Evolutionary conservation across 1,284 basidiomycete genomes (phyloP), one percentile per base, ranked within the genome.

Genomic region (Chalciporus piperatoides): DNA sequence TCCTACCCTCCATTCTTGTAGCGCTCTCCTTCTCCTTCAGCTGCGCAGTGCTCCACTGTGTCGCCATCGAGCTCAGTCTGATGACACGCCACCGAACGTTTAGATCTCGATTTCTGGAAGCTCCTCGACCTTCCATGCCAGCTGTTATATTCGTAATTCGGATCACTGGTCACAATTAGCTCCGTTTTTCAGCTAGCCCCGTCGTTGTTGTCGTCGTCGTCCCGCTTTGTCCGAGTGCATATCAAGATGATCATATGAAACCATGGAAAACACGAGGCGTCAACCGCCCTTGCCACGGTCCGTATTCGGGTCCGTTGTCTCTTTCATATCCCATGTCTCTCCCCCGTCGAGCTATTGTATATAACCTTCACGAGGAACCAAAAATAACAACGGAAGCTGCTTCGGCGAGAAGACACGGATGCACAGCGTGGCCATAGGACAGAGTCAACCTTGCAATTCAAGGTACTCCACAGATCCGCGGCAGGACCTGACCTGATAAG

Each of bases 391-490:
- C 28, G 24, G 48, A 48, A 36, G 38, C 24, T 43, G 4, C 35
- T 25, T 33, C 39, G 37, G 39, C 48, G 41, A 56, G 48, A 46
- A 27, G 44, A 40, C 19, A 46, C 49, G 61, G 52, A 49, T 54
- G 41, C 49, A 46, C 40, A 38, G 53, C 24, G 33, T 47, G 46
- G 43, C 39, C 42, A 36, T 28, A 35, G 35, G 35, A 27, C 25
- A 47, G 38, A 21, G 46, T 39, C 41, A 39, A 46, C 57, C 45
- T 40, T 7, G 40, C 38, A 15, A 41, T 30, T 42, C 42, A 37
- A 35, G 19, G 28, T n/a, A 39, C 44, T 53, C 54, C 57, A 52
- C 53, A 63, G 62, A 69, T 68, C 65, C 67, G 63, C 58, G 60
- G 61, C 60, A 19, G 39, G 37, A 11, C n/a, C n/a, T n/a, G n/a